Percentiles rank a stretch among this genome's conserved stretches.
phyloP scores from a whole-genome alignment of 441 rosid species.

The Dalechampia spathulata region DNA sequence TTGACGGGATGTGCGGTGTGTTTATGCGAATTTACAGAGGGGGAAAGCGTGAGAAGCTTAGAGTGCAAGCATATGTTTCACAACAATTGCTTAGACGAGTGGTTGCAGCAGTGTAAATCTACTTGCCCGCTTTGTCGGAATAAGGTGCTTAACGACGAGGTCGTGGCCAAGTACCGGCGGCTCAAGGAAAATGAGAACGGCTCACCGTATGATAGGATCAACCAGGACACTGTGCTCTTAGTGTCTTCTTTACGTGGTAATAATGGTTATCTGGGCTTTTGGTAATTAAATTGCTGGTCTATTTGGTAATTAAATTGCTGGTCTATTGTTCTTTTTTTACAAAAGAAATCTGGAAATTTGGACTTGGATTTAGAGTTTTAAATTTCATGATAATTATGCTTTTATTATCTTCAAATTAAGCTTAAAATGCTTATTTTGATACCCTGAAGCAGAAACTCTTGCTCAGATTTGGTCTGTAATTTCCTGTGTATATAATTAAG shows the following conservation, averaged over 20 bases:
- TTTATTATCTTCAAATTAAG: too few relatives aligned
- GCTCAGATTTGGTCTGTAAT: too few relatives aligned
- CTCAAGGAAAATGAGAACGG: background rate
- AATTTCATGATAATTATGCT: too few relatives aligned
- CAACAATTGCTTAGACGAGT: conserved; percentile 42
- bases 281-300: too few relatives aligned
- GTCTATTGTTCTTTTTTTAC: too few relatives aligned
- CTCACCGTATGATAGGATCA: conserved; percentile 20
- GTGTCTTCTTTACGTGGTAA: conserved; percentile 27
- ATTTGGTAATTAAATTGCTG: too few relatives aligned
- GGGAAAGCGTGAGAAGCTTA: conserved; percentile 32
- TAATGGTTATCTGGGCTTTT: conserved; percentile 18
- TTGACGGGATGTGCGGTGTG: conserved; percentile 36
- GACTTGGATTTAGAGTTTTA: too few relatives aligned
- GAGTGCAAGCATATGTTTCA: conserved; percentile 41
- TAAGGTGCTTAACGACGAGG: conserved; percentile 31
- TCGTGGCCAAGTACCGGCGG: conserved; percentile 26
- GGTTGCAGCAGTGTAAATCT: conserved; percentile 32
- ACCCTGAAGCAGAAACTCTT: too few relatives aligned
- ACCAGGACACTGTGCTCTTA: conserved; percentile 27
- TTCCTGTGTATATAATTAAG: too few relatives aligned
- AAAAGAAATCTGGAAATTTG: too few relatives aligned
- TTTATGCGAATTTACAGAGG: conserved; percentile 31
- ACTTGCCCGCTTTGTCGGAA: conserved; percentile 51
- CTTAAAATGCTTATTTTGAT: too few relatives aligned